Evolutionary conservation across 768 basidiomycete genomes (phyloP).

Genomic region (Naganishia vaughanmartiniae): DNA sequence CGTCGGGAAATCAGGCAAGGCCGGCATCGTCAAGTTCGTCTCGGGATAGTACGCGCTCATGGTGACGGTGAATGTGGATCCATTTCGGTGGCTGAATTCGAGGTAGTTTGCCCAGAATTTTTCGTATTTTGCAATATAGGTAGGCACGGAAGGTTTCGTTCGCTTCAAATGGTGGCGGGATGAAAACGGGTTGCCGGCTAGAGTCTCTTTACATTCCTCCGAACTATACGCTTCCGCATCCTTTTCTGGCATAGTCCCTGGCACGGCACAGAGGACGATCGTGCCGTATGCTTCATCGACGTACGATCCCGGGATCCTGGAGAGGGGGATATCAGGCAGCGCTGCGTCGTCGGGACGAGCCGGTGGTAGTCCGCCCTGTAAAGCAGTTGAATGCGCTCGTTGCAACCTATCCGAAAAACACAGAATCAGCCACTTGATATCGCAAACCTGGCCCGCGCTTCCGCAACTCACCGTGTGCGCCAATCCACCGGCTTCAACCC

Average conservation of each 20-base stretch:
- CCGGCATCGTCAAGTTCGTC: not conserved
- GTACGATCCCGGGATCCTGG: slow-evolving; percentile 25
- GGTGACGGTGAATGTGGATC: slow-evolving; percentile 16
- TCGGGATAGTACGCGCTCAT: not conserved
- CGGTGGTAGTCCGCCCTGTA: not conserved
- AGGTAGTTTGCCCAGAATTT: slow-evolving; percentile 25
- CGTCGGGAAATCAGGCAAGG: not conserved
- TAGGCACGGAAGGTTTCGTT: not conserved
- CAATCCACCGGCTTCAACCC: slow-evolving; percentile 28
- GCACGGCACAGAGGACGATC: slow-evolving; percentile 18
- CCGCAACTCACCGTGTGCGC: slow-evolving; percentile 21
- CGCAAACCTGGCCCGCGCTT: no score
- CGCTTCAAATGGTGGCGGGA: not conserved
- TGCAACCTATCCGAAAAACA: not conserved
- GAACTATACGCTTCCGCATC: not conserved
- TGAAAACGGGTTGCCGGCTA: not conserved
- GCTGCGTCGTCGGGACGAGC: not conserved
- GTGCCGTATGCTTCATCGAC: slow-evolving; percentile 28
- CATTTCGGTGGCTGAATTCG: slow-evolving; percentile 19
- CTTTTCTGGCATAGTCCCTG: slow-evolving; percentile 3
- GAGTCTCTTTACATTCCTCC: not conserved
- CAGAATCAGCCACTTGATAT: no score
- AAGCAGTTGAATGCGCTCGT: not conserved
- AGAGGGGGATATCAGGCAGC: not conserved
- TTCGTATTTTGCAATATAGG: slow-evolving; percentile 8